phyloP scores from a whole-genome alignment of 208 protist species.

The Leishmania arabica region DNA sequence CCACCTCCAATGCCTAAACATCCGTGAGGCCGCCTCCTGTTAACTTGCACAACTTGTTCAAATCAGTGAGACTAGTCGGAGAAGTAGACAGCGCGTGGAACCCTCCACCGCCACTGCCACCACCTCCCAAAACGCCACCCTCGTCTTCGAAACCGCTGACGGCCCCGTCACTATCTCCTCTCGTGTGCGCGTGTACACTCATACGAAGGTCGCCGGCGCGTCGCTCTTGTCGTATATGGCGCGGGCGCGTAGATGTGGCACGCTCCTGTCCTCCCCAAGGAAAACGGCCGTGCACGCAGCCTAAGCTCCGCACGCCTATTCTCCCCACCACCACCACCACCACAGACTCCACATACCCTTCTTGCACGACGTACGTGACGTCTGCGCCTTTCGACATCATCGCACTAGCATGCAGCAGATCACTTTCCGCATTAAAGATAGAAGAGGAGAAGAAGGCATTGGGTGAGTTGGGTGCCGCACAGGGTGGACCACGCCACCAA shows the following conservation, averaged over 20 bases:
- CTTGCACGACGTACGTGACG: not conserved
- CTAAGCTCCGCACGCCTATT: not conserved
- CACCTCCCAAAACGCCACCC: not conserved
- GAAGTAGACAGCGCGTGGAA: not conserved
- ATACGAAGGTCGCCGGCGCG: not conserved
- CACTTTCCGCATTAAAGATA: not conserved
- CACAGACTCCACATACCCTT: not conserved
- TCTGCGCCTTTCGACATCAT: not conserved
- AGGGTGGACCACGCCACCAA: not conserved
- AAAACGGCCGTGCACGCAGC: not conserved
- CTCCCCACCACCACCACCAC: not conserved
- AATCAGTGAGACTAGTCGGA: not conserved
- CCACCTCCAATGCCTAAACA: not conserved
- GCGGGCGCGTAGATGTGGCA: not conserved
- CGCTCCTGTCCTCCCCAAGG: not conserved
- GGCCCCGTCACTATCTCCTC: not conserved
- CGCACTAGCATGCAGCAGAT: not conserved
- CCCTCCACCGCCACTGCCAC: not conserved
- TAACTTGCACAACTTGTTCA: not conserved
- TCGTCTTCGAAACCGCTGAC: not conserved
- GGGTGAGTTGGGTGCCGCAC: not conserved
- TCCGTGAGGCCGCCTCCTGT: not conserved
- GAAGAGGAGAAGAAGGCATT: not conserved
- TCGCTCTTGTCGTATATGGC: not conserved
- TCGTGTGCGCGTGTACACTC: not conserved